Percentiles rank a stretch among this genome's conserved stretches.
Conservation (phyloP, 2,329 filamentous ascomycete species). For the Onygena corvina region DNA sequence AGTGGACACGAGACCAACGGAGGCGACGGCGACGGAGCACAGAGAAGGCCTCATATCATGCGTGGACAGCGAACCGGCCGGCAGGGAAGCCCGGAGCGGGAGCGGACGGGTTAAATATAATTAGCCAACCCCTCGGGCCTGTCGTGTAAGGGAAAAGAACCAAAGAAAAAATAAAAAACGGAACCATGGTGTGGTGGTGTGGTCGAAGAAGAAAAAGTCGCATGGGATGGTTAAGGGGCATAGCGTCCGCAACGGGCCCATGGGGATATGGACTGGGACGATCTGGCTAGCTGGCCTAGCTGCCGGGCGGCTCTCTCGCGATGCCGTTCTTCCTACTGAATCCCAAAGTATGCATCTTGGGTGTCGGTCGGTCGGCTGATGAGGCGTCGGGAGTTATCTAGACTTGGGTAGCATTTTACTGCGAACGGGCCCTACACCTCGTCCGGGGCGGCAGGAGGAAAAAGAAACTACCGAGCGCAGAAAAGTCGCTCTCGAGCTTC, state of each 20-base stretch:
- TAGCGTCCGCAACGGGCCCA: too few species aligned
- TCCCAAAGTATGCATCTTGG: not conserved
- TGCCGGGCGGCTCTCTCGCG: not conserved
- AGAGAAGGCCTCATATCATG: not conserved
- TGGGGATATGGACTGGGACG: too few species aligned
- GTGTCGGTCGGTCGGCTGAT: not conserved
- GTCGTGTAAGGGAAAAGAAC: too few species aligned
- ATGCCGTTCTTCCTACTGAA: not conserved
- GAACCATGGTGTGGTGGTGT: slow-evolving; percentile 1
- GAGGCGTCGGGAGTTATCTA: not conserved
- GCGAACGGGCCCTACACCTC: not conserved
- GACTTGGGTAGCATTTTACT: not conserved
- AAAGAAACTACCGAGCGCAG: not conserved
- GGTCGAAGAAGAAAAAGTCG: slow-evolving; percentile 4
- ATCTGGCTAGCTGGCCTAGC: too few species aligned
- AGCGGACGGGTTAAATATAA: slow-evolving; percentile 5
- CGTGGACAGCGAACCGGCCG: slow-evolving; percentile 1
- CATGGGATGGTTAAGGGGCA: not conserved
- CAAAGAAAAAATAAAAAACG: not conserved
- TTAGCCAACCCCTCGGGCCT: not conserved
- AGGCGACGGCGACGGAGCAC: not conserved
- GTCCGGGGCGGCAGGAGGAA: too few species aligned
- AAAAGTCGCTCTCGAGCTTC: not conserved
- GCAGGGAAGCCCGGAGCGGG: not conserved
- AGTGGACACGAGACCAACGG: slow-evolving; percentile 1